Base-by-base conservation (phyloP, 805 yeast genomes). In the Spathaspora arborariae region DNA sequence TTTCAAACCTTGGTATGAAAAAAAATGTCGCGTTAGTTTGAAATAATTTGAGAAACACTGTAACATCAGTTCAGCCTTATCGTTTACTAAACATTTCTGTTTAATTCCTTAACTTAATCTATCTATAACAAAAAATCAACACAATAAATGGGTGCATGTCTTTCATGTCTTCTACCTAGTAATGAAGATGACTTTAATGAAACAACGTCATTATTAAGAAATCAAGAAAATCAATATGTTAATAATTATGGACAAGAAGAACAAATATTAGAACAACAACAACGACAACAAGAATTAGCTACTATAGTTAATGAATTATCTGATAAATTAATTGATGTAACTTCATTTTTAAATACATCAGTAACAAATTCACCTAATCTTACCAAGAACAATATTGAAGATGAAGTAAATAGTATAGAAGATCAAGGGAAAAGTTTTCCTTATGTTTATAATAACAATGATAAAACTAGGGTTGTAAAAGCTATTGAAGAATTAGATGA, bases 251-350 rank as follows among this genome's bases (percentile, higher is more conserved):
- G 58, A 51, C 78, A 67, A 56, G 72, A 60, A 53, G 72, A 59
- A 48, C 68, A 58, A 45, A 49, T 68, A 33, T 60, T 59, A 50
- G 70, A 70, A 49, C 74, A 70, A 52, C 73, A 68, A 45, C 66
- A 65, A 45, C 60, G 81, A 50, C 79, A 76, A 50, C 72, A 68
- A 40, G 80, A 76, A 50, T 59, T 76, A 39, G 71, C 70, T 46
- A 56, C 59, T 20, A 75, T 76, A 13, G 81, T 76, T 41, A 70
- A 70, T 51, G 79, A 75, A n/a, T 51, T 64, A 20, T 52, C 55
- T 22, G 72, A 68, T 20, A 63, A 65, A 30, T 58, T 68, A 36
- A 68, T 68, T 15, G 73, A 68, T 46, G 70, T 67, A 6, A 59
- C 70, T 10, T 57, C 70, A 10, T 68, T 68, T 40, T 52, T 67